Conservation (phyloP, 306 rosid species). For the Sicyos baderoa region DNA sequence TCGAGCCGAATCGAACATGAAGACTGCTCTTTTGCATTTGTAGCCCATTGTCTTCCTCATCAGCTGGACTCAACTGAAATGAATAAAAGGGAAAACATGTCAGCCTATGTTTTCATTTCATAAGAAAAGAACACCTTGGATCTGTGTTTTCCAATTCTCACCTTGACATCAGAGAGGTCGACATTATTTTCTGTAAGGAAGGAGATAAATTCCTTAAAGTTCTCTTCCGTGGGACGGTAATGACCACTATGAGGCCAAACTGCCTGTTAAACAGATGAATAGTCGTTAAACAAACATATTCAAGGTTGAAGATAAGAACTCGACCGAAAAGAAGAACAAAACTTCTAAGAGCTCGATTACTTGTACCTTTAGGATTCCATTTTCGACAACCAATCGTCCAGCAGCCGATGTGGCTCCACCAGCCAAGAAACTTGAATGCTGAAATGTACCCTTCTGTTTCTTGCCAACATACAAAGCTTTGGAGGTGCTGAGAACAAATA, state of each 20-base stretch:
- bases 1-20: constrained; percentile 63
- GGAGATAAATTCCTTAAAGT: constrained; percentile 28
- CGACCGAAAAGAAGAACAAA: neutral
- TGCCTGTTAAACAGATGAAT: constrained; percentile 14
- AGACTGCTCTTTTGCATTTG: constrained; percentile 39
- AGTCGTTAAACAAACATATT: neutral
- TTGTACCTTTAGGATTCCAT: constrained; percentile 34
- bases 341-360: neutral
- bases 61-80: constrained; percentile 71
- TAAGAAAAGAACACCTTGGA: neutral
- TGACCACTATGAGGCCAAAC: constrained; percentile 39
- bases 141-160: constrained; percentile 3
- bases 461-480: constrained; percentile 29
- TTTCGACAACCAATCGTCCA: constrained; percentile 30
- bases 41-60: constrained; percentile 35
- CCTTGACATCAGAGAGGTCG: constrained; percentile 31
- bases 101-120: neutral
- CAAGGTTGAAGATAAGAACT: neutral
- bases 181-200: constrained; percentile 33
- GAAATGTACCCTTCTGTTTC: constrained; percentile 40
- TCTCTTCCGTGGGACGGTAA: constrained; percentile 34
- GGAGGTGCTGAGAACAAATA: constrained; percentile 33
- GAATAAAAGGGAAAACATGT: constrained; percentile 18
- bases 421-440: constrained; percentile 48
- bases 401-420: constrained; percentile 41